Conservation (phyloP, 345 rosid genomes). For the Capsella bursapastoris region DNA sequence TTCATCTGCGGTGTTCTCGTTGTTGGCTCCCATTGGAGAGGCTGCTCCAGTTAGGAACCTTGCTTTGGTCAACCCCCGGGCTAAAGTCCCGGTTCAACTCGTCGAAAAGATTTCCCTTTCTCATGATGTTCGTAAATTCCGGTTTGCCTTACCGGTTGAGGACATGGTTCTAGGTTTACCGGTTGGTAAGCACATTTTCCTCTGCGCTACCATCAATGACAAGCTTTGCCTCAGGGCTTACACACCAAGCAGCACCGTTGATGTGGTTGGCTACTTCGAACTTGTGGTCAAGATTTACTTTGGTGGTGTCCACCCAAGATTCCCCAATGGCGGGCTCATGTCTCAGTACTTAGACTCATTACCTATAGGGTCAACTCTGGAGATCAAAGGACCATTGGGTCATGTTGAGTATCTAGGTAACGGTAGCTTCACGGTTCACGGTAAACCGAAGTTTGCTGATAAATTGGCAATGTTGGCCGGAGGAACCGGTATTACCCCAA, state of each 20-base stretch:
- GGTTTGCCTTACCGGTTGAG: slow-evolving; percentile 73
- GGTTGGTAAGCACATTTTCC: slow-evolving; percentile 81
- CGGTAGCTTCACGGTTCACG: slow-evolving; percentile 70
- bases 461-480: slow-evolving; percentile 89
- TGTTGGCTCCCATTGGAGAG: slow-evolving; percentile 72
- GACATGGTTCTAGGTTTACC: slow-evolving; percentile 79
- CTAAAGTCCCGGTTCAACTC: slow-evolving; percentile 79
- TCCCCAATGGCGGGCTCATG: slow-evolving; percentile 87
- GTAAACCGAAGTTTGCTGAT: slow-evolving; percentile 67
- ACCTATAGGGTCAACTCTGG: slow-evolving; percentile 56
- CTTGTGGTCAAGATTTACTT: slow-evolving; percentile 84
- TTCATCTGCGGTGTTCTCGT: slow-evolving; percentile 40
- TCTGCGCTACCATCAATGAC: slow-evolving; percentile 66
- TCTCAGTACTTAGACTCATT: slow-evolving; percentile 79
- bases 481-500: slow-evolving; percentile 91
- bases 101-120: slow-evolving; percentile 69
- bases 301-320: slow-evolving; percentile 68
- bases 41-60: slow-evolving; percentile 43
- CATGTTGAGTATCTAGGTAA: slow-evolving; percentile 75
- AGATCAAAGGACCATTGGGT: slow-evolving; percentile 89
- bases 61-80: slow-evolving; percentile 72
- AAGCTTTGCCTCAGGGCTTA: slow-evolving; percentile 90
- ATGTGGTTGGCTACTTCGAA: slow-evolving; percentile 78
- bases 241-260: slow-evolving; percentile 71
- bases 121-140: slow-evolving; percentile 69